These are phyloP conservation scores for Arthrinium puccinioides DNA, from an alignment of 2,329 filamentous ascomycete genomes.

Conservation along the genomic window DNA sequence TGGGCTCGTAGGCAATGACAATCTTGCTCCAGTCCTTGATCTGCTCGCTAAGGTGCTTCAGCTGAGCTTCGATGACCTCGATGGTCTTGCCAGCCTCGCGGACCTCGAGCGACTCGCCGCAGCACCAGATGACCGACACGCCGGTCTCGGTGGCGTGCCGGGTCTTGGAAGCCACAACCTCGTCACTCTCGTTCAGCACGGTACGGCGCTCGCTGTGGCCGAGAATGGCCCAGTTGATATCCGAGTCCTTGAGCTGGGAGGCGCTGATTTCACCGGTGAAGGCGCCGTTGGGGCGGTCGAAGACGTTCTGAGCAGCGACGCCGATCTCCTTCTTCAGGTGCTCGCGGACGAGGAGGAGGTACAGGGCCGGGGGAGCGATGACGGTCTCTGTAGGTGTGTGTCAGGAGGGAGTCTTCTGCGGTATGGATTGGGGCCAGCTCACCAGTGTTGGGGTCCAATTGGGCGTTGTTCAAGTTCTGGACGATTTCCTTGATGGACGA, in stretches of 20 bases:
- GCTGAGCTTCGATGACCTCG: conserved; percentile 76
- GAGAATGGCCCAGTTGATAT: conserved; percentile 83
- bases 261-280: conserved; percentile 97
- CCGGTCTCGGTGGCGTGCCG: conserved; percentile 86
- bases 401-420: neutral
- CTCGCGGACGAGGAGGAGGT: conserved; percentile 81
- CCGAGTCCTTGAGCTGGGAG: conserved; percentile 80
- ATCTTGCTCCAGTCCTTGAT: conserved; percentile 86
- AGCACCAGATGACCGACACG: conserved; percentile 90
- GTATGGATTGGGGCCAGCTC: conserved; percentile 25
- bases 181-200: conserved; percentile 79
- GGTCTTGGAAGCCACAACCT: conserved; percentile 85
- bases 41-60: conserved; percentile 71
- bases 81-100: conserved; percentile 81
- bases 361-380: conserved; percentile 82
- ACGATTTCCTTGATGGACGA: conserved; percentile 89
- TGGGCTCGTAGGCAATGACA: conserved; percentile 96
- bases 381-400: conserved; percentile 68
- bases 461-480: conserved; percentile 77
- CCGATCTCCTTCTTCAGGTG: conserved; percentile 68
- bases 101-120: conserved; percentile 91
- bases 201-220: conserved; percentile 94
- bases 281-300: conserved; percentile 91
- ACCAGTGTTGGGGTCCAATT: conserved; percentile 71
- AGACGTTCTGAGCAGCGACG: conserved; percentile 94